Conservation (phyloP, 1,284 basidiomycete species). For the Ceratobasidium sp. region DNA sequence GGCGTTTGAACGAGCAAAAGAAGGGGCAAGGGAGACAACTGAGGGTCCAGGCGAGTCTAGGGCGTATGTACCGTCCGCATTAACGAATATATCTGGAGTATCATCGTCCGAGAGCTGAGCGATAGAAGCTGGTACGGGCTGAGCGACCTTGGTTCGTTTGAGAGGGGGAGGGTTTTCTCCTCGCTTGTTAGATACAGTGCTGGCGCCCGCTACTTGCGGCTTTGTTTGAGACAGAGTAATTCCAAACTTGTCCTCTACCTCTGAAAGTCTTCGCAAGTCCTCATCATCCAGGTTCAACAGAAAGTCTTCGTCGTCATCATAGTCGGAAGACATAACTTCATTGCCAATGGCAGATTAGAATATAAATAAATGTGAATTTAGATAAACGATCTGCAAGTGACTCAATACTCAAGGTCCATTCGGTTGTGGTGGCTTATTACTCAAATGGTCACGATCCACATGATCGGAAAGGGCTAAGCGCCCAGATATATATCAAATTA, state of each 20-base stretch:
- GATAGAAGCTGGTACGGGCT: background rate
- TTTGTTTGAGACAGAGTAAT: background rate
- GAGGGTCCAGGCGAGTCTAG: constrained; percentile 28
- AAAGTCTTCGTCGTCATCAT: constrained; percentile 28
- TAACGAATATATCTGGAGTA: constrained; percentile 22
- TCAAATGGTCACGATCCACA: constrained; percentile 1
- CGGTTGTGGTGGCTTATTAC: background rate
- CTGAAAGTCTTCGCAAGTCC: constrained; percentile 17
- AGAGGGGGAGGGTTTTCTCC: constrained; percentile 19
- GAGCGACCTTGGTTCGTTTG: constrained; percentile 21
- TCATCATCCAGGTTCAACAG: constrained; percentile 28
- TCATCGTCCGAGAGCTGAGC: constrained; percentile 2
- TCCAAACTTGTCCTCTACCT: constrained; percentile 32
- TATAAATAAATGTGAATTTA: background rate
- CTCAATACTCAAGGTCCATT: background rate
- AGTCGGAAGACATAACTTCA: constrained; percentile 34
- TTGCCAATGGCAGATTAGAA: background rate
- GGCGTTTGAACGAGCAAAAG: background rate
- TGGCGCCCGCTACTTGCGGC: background rate
- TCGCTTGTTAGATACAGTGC: background rate
- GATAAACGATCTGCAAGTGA: background rate
- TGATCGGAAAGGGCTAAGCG: background rate
- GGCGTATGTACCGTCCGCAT: constrained; percentile 21
- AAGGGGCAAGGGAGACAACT: background rate
- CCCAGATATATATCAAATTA: background rate